Base-by-base conservation (phyloP, 257 asterid species). In the Solanum rostratum region DNA sequence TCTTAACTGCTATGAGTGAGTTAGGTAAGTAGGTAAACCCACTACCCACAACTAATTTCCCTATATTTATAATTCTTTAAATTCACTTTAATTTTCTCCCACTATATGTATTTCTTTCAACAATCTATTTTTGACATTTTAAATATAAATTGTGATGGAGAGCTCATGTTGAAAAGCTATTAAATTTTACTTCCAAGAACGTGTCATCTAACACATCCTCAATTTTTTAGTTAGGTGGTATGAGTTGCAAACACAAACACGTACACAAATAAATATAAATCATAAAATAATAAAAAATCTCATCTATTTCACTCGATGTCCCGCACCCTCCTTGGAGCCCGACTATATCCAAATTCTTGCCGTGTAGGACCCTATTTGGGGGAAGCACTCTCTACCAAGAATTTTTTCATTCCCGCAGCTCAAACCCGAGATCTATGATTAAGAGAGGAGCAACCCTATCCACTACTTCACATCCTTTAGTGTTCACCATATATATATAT, bases 341-440 rank as follows among this genome's bases (percentile, higher is more conserved):
- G 37, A 33, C 0, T 33, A 33, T 33, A 33, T 33, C 0, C 1
- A 0, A 33, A 33, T 33, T 3, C 5, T 0, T 33, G 5, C 5
- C 37, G 5, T 2, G 37, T 33, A 33, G 37, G 4, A 5, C 37
- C 4, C 5, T 5, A 33, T 33, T 33, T 33, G 5, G 37, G 5
- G 3, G 37, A 33, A 33, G 37, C 37, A 33, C 5, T 3, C 5
- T 33, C 37, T 3, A 33, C 0, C 5, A 33, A 33, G 5, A 33
- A 33, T 33, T 33, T 33, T 33, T 33, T 5, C 4, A 33, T 33
- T 33, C 4, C 4, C 37, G 4, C 5, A n/a, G n/a, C 0, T 33
- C 4, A 4, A 33, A 33, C 37, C 0, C 5, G 5, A 0, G 5
- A 3, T 0, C 37, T 33, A 0, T 33, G 4, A 0, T 33, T 33